Base-by-base conservation (phyloP, 805 yeast species). In the Ogataea haglerorum region DNA sequence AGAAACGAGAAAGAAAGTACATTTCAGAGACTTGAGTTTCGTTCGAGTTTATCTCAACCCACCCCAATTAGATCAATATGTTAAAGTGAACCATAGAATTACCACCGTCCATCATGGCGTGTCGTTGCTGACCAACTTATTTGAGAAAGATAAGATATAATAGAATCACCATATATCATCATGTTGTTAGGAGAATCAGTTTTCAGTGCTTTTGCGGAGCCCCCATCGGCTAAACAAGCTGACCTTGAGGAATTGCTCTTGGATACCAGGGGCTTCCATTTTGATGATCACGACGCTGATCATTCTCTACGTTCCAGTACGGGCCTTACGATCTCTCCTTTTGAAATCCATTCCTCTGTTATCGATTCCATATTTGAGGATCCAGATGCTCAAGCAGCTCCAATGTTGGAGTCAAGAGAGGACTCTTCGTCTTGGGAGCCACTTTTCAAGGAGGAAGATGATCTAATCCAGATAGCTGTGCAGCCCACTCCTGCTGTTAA, bases 381-480 rank as follows among this genome's bases (percentile, higher is more conserved):
- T 30, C 38, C 46, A 12, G 28, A 38, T 3, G 52, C 47, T 12
- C 34, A 42, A 13, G 76, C 72, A 49, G 68, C 80, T 52, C 82
- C 85, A 42, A 75, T 80, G 75, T 81, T 81, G 52, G 83, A 78
- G 53, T 78, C 78, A 40, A 54, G 62, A 45, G 75, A 68, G 47
- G 67, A 43, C 28, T 23, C 45, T 7, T 6, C 26, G 8, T 14
- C 53, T 50, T 81, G 88, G 87, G 76, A 73, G 31, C 75, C 88
- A 10, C 67, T 83, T 43, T 81, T 83, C 56, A 67, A 61, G 8
- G 72, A 69, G 37, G 64, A 69, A 7, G 44, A 40, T 5, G 28
- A 38, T 23, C 19, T 42, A 10, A 13, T 47, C 47, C 33, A 52
- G 46, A 37, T 24, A 10, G 10, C 10, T 9, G 26, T 18, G 16